A percentile compares a stretch with the other conserved stretches of the same genome.
Conservation (phyloP, 306 rosid genomes). For the cucumber (Cucumis sativus) region DNA sequence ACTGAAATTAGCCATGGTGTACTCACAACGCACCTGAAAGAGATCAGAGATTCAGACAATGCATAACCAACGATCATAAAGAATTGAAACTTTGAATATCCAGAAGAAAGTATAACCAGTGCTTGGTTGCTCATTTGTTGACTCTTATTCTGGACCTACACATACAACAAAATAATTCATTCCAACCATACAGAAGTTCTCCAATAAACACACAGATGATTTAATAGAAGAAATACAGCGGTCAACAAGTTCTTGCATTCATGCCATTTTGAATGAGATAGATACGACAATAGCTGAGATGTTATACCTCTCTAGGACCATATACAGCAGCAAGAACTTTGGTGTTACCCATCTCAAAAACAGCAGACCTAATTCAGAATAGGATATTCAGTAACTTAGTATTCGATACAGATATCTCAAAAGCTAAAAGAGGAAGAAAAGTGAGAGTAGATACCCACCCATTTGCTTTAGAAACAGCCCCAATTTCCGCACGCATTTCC, state of each 20-base stretch:
- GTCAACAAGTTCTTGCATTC: not conserved
- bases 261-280: not conserved
- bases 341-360: conserved; percentile 92
- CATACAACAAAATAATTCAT: not conserved
- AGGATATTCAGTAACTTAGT: not conserved
- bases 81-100: not conserved
- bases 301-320: conserved; percentile 77
- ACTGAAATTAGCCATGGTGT: conserved; percentile 89
- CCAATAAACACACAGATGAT: not conserved
- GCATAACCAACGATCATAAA: not conserved
- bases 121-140: conserved; percentile 61
- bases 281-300: not conserved
- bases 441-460: conserved; percentile 49
- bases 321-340: conserved; percentile 88
- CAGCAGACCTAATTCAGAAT: conserved; percentile 44
- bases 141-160: conserved; percentile 71
- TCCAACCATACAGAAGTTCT: not conserved
- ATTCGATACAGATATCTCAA: not conserved
- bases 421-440: not conserved
- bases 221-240: not conserved
- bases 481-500: conserved; percentile 81
- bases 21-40: conserved; percentile 72
- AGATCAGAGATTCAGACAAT: not conserved
- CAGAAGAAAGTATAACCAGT: conserved; percentile 31
- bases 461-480: conserved; percentile 75